Percentiles rank a stretch among this genome's conserved stretches.
phyloP scores from a whole-genome alignment of 2,329 filamentous ascomycete species.

The Daldinia sp. region DNA sequence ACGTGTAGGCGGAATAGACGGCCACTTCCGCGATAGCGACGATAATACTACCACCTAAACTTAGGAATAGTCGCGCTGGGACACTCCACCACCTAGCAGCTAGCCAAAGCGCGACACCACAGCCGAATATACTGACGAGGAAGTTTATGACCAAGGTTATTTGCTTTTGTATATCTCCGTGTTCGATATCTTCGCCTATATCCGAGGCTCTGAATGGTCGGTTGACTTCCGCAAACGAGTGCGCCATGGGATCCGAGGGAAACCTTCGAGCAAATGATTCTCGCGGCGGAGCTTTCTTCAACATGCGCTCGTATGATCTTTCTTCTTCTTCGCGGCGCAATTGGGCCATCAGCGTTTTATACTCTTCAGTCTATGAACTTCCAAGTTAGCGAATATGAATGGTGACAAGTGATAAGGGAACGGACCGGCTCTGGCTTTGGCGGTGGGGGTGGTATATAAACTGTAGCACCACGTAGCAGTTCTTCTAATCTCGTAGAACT shows the following conservation, averaged over 20 bases:
- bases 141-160: conserved; percentile 89
- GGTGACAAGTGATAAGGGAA: conserved; percentile 30
- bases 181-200: conserved; percentile 66
- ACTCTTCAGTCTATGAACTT: conserved; percentile 73
- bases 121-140: conserved; percentile 82
- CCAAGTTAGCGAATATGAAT: conserved; percentile 10
- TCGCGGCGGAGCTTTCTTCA: conserved; percentile 63
- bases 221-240: conserved; percentile 64
- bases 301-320: conserved; percentile 82
- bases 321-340: conserved; percentile 85
- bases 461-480: conserved; percentile 73
- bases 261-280: conserved; percentile 70
- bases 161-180: conserved; percentile 80
- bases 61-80: conserved; percentile 73
- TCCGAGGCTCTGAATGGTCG: conserved; percentile 56
- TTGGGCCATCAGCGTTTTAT: conserved; percentile 85
- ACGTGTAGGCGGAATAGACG: conserved; percentile 78
- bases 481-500: conserved; percentile 65
- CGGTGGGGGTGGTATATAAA: conserved; percentile 82
- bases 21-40: conserved; percentile 80
- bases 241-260: conserved; percentile 59
- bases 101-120: conserved; percentile 81
- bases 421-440: conserved; percentile 80
- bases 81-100: conserved; percentile 78
- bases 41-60: conserved; percentile 72